Base-by-base conservation (phyloP, 129 eudicot species). In the Oenanthe sinensis region DNA sequence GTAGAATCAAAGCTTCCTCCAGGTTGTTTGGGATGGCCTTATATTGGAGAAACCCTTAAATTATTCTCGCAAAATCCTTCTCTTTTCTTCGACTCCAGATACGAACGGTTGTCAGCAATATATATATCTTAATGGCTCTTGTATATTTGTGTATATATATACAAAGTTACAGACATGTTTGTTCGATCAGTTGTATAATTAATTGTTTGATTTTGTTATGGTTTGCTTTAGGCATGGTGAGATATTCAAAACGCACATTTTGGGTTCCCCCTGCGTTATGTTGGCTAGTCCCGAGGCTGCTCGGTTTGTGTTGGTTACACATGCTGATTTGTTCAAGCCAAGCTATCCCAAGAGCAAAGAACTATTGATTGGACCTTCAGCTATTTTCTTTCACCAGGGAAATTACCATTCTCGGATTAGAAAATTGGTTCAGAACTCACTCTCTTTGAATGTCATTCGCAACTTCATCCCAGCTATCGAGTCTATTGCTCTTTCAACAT, bases 351-450 rank as follows among this genome's bases (percentile, higher is more conserved):
- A 77, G 11, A 87, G 84, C 30, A 87, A 87, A 78, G 90, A 87
- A 58, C 7, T 76, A 44, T 72, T 87, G 81, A 84, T 87, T 10
- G 90, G 90, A 4, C 79, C 86, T 67, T 77, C 84, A 30, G 88
- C 90, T 19, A 80, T 87, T 49, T 87, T 87, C 79, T 87, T 84
- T 55, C 88, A 85, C 45, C 90, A 85, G 76, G 88, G 86, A 14
- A 76, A 75, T 62, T 82, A 87, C 58, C 90, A 87, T 87, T 75
- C 75, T 28, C 81, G 58, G 15, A 13, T 87, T n/a, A 47, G 90
- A 26, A 87, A 85, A 5, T 86, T 87, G 81, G 90, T 87, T 5
- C 90, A 84, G 8, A 71, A 80, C 71, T 87, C 90, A 26, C 81
- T 87, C 20, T 79, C 85, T 1, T 80, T 84, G 0, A 86, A 85